Evolutionary conservation across 2,329 filamentous ascomycete species (phyloP).

Genomic region (Penicillium hesseltinei): DNA sequence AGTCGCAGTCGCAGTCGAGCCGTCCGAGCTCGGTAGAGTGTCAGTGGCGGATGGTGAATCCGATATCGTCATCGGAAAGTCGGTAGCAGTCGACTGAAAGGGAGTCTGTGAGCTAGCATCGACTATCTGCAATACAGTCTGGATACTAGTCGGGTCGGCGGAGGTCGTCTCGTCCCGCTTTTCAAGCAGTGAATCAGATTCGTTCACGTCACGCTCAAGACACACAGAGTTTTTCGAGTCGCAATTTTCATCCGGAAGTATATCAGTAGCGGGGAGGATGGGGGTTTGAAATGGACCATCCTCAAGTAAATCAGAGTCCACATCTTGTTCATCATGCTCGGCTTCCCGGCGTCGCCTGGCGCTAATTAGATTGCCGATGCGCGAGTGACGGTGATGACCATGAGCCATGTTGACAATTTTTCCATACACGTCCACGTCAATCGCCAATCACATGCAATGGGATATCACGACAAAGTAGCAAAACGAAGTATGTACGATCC

Average conservation of each 20-base stretch:
- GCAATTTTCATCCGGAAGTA: conserved; percentile 9
- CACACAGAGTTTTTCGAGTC: conserved; percentile 11
- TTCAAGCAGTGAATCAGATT: neutral
- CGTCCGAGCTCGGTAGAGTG: conserved; percentile 5
- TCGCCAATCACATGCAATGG: neutral
- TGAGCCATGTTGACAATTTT: conserved; percentile 21
- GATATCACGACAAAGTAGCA: neutral
- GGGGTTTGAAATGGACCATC: conserved; percentile 1
- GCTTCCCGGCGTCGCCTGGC: conserved; percentile 15
- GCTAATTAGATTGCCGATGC: conserved; percentile 16
- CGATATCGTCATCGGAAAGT: conserved; percentile 18
- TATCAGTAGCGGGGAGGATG: conserved; percentile 3
- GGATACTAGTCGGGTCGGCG: conserved; percentile 4
- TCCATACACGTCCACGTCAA: neutral
- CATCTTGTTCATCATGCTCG: neutral
- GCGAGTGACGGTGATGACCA: conserved; percentile 21
- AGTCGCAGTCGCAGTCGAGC: neutral
- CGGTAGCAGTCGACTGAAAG: conserved; percentile 10
- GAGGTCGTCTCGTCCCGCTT: conserved; percentile 19
- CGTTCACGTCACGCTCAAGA: neutral
- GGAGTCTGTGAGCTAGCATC: conserved; percentile 20
- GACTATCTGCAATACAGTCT: conserved; percentile 21
- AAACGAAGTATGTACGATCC: conserved; percentile 5
- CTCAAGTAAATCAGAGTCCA: neutral
- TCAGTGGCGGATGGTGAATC: conserved; percentile 11